Percentiles rank a stretch among this genome's conserved stretches.
phyloP scores from a whole-genome alignment of 1,139 yeast species.

The Zygosaccharomyces pseudobailii region DNA sequence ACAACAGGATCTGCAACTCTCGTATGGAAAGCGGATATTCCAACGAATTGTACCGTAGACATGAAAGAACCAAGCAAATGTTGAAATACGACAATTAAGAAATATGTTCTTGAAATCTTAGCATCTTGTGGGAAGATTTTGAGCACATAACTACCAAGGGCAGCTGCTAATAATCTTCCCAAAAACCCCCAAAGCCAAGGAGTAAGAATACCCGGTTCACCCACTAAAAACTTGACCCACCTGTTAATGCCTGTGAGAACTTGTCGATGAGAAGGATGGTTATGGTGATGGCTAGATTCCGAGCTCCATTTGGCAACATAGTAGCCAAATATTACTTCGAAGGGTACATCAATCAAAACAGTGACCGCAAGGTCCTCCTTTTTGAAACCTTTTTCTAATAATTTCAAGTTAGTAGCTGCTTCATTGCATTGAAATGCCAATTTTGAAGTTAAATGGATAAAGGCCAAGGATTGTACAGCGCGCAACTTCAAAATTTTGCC shows the following conservation, averaged over 20 bases:
- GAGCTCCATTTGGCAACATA: constrained; percentile 92
- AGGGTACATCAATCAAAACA: constrained; percentile 91
- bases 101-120: constrained; percentile 40
- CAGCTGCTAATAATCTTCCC: constrained; percentile 78
- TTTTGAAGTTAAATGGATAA: constrained; percentile 74
- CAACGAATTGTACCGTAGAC: constrained; percentile 93
- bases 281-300: constrained; percentile 9
- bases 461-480: constrained; percentile 70
- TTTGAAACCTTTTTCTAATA: constrained; percentile 88
- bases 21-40: constrained; percentile 91
- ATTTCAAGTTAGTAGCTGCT: constrained; percentile 87
- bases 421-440: constrained; percentile 95
- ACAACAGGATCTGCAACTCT: constrained; percentile 91
- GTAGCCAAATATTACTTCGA: constrained; percentile 90
- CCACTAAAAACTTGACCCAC: constrained; percentile 28
- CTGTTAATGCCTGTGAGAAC: constrained; percentile 7
- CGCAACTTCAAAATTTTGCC: constrained; percentile 65
- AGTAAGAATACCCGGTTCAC: constrained; percentile 45
- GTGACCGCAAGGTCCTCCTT: constrained; percentile 92
- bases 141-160: constrained; percentile 70
- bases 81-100: constrained; percentile 66
- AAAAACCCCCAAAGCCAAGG: constrained; percentile 91
- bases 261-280: not conserved
- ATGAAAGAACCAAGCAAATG: constrained; percentile 85
- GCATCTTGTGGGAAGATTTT: constrained; percentile 63